Percentiles rank a stretch among this genome's conserved stretches.
Evolutionary conservation across 345 rosid genomes (phyloP).

Genomic region (Populus deltoides): DNA sequence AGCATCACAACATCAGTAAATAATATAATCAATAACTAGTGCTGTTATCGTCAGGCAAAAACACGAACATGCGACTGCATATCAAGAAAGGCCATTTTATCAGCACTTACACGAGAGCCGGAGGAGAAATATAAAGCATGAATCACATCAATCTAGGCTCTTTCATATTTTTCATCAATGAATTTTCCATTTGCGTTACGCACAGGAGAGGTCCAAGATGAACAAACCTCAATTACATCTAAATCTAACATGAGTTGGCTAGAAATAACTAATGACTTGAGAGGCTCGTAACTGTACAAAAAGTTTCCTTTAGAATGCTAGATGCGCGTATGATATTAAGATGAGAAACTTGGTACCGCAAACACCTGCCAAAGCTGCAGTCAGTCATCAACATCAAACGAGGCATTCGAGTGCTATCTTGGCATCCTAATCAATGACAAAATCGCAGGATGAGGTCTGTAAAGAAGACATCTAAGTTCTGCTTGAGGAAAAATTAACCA

Average conservation of each 20-base stretch:
- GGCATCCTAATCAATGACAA: slow-evolving; percentile 9
- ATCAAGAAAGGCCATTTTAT: background rate
- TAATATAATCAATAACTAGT: background rate
- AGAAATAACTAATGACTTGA: background rate
- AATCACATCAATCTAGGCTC: background rate
- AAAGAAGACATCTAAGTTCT: background rate
- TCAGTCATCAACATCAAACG: background rate
- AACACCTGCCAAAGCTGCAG: background rate
- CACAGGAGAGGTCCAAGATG: slow-evolving; percentile 7
- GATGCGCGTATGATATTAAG: background rate
- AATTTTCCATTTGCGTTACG: slow-evolving; percentile 12
- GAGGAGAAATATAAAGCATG: background rate
- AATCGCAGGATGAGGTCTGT: background rate
- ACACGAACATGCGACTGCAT: background rate
- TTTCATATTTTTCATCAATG: background rate
- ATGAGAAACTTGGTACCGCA: background rate
- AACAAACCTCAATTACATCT: slow-evolving; percentile 3
- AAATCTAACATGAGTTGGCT: background rate
- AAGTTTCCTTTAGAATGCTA: background rate
- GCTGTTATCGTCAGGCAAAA: background rate
- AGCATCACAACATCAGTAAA: no score
- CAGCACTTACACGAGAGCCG: background rate
- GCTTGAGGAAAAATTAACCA: background rate
- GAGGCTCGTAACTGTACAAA: slow-evolving; percentile 14
- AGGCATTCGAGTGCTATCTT: background rate